Percentiles rank a stretch among this genome's conserved stretches.
Conservation (phyloP, 176 grass and related monocot genomes). For the Oryza meyeriana region DNA sequence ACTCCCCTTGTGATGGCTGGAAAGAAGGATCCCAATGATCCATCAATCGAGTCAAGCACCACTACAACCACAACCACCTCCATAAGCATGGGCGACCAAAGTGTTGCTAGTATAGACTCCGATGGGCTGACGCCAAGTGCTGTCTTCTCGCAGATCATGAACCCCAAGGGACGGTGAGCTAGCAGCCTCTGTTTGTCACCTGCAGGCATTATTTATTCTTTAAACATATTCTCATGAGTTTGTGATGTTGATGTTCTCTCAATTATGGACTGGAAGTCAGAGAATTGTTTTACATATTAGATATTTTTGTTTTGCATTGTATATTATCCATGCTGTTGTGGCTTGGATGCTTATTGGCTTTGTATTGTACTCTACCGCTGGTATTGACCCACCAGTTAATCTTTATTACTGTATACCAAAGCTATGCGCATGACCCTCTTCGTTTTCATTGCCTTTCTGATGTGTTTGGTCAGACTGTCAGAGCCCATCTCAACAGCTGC, state of each 20-base stretch:
- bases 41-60: conserved; percentile 56
- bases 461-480: neutral
- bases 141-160: conserved; percentile 98
- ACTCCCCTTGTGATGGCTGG: conserved; percentile 53
- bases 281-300: conserved; percentile 48
- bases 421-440: neutral
- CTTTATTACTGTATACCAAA: conserved; percentile 1
- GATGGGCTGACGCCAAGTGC: conserved; percentile 77
- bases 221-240: conserved; percentile 38
- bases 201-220: conserved; percentile 39
- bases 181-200: conserved; percentile 15
- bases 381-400: conserved; percentile 37
- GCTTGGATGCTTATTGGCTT: conserved; percentile 32
- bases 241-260: conserved; percentile 22
- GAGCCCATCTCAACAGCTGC: neutral
- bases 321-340: conserved; percentile 37
- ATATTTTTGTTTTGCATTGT: conserved; percentile 40
- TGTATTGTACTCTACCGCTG: conserved; percentile 36
- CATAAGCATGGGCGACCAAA: conserved; percentile 76
- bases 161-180: conserved; percentile 89
- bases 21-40: conserved; percentile 75
- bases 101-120: conserved; percentile 68
- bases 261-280: conserved; percentile 36
- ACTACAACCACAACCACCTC: conserved; percentile 69
- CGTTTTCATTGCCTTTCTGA: neutral